Percentiles rank a stretch among this genome's conserved stretches.
These are phyloP conservation scores for Crucihimalaya himalaica DNA, from an alignment of 345 rosid genomes.

Conservation along the genomic window DNA sequence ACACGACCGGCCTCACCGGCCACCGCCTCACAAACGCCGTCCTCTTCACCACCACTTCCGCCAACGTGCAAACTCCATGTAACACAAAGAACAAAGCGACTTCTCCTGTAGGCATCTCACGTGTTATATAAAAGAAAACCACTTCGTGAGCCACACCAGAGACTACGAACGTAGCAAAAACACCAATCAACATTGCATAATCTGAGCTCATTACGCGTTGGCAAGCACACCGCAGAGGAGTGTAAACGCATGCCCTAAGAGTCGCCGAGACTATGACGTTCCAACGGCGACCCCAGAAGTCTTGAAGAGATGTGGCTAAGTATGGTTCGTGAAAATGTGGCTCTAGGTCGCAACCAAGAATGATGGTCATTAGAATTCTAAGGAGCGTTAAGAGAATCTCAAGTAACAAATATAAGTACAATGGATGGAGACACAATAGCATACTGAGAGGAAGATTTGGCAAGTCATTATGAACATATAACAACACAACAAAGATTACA, in stretches of 20 bases:
- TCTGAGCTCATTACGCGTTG: not conserved
- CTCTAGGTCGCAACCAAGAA: constrained; percentile 36
- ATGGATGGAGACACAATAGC: constrained; percentile 9
- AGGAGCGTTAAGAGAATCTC: constrained; percentile 35
- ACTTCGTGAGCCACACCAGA: constrained; percentile 68
- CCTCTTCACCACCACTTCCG: constrained; percentile 29
- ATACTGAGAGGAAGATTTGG: not conserved
- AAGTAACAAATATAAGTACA: constrained; percentile 28
- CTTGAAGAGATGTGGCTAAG: constrained; percentile 53
- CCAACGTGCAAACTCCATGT: constrained; percentile 52
- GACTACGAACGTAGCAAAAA: constrained; percentile 36
- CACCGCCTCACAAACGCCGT: not conserved
- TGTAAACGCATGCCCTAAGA: constrained; percentile 44
- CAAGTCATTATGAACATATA: constrained; percentile 5
- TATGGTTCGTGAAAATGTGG: constrained; percentile 45
- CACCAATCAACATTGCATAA: not conserved
- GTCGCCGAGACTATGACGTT: constrained; percentile 46
- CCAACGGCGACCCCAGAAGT: constrained; percentile 60
- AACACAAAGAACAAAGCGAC: constrained; percentile 57
- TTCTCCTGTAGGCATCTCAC: constrained; percentile 61
- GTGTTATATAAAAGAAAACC: constrained; percentile 36
- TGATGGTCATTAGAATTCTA: constrained; percentile 1
- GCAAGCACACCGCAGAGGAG: constrained; percentile 29
- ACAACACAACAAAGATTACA: constrained; percentile 9
- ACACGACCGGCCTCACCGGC: constrained; percentile 15